Percentiles rank a stretch among this genome's conserved stretches.
Conservation (phyloP, 148 eudicot genomes). For the Vaccinium corymbosum region DNA sequence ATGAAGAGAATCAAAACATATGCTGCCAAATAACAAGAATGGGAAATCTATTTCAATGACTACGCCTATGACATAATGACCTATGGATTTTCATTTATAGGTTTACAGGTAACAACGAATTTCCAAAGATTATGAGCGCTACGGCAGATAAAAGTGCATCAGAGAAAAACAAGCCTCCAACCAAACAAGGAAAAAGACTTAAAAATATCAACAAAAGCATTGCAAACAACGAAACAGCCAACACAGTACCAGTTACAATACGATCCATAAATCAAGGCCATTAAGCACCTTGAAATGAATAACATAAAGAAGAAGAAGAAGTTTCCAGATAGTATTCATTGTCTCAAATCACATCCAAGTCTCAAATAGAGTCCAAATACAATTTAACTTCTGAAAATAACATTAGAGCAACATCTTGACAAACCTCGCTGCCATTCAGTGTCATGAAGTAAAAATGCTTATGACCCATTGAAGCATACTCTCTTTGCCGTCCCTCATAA, state of each 20-base stretch:
- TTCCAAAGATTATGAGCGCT: neutral
- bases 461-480: conserved; percentile 82
- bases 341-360: neutral
- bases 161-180: neutral
- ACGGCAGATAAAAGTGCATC: neutral
- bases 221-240: neutral
- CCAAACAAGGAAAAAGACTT: neutral
- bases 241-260: neutral
- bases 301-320: neutral
- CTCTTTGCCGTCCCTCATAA: conserved; percentile 82
- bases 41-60: neutral
- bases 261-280: neutral
- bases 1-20: neutral
- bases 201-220: neutral
- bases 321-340: neutral
- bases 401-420: conserved; percentile 23
- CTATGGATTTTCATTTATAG: neutral
- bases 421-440: conserved; percentile 90
- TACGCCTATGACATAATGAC: neutral
- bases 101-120: neutral
- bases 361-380: neutral
- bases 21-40: neutral
- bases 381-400: neutral
- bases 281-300: neutral
- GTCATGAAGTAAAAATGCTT: conserved; percentile 99